A percentile compares a stretch with the other conserved stretches of the same genome.
These are phyloP conservation scores for Paramecium bursaria DNA, from an alignment of 73 alveolate genomes.

Conservation along the genomic window DNA sequence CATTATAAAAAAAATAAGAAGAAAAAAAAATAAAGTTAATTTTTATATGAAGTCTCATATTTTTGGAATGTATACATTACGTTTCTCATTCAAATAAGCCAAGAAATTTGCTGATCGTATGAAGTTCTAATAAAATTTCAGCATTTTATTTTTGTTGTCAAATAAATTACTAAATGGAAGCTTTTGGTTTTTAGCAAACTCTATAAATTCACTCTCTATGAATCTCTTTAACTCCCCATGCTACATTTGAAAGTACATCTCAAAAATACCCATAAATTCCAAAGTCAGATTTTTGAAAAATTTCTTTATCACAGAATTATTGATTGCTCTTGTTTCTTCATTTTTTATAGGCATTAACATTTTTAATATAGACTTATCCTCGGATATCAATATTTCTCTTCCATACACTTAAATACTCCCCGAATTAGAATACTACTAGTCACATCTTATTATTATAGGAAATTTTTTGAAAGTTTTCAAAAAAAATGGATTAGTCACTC, in stretches of 20 bases:
- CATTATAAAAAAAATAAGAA: neutral
- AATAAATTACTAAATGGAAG: conserved; percentile 55
- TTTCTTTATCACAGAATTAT: conserved; percentile 62
- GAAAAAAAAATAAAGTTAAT: neutral
- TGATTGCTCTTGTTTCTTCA: conserved; percentile 63
- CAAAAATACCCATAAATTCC: conserved; percentile 63
- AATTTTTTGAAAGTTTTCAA: conserved; percentile 61
- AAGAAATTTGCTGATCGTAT: conserved; percentile 63
- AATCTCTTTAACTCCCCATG: conserved; percentile 53
- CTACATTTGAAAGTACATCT: conserved; percentile 43
- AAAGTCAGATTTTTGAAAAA: conserved; percentile 49
- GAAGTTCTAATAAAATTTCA: conserved; percentile 61
- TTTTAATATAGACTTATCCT: conserved; percentile 51
- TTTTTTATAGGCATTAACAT: conserved; percentile 64
- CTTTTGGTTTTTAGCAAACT: conserved; percentile 11
- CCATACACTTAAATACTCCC: conserved; percentile 25
- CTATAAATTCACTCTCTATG: conserved; percentile 59
- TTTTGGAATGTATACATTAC: conserved; percentile 65
- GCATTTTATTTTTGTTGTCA: conserved; percentile 46
- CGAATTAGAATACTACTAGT: neutral
- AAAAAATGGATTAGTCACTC: conserved; percentile 68
- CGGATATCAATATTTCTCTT: conserved; percentile 19
- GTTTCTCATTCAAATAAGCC: conserved; percentile 54
- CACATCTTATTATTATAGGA: conserved; percentile 66
- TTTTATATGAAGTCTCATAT: conserved; percentile 26